A percentile compares a stretch with the other conserved stretches of the same genome.
These are phyloP conservation scores for Kodamaea kakaduensis DNA, from an alignment of 805 yeast species.

Conservation along the genomic window DNA sequence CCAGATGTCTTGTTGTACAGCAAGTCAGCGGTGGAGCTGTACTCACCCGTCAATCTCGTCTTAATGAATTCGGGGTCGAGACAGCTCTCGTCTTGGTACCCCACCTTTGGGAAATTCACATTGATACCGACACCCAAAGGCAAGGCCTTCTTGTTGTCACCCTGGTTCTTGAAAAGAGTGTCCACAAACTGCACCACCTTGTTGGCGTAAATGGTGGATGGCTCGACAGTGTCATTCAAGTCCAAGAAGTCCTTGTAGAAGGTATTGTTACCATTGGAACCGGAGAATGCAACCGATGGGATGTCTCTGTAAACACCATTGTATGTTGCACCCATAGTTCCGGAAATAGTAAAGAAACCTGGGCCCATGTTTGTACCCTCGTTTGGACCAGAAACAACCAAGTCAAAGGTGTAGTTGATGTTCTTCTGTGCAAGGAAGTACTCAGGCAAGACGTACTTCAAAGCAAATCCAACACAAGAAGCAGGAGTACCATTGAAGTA, in stretches of 20 bases:
- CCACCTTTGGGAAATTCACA: slow-evolving; percentile 47
- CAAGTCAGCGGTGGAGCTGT: slow-evolving; percentile 28
- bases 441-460: slow-evolving; percentile 45
- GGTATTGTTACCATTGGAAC: slow-evolving; percentile 46
- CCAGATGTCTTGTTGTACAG: slow-evolving; percentile 39
- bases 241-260: slow-evolving; percentile 44
- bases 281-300: slow-evolving; percentile 52
- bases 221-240: slow-evolving; percentile 34
- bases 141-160: slow-evolving; percentile 32
- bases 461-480: slow-evolving; percentile 46
- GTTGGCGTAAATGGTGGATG: slow-evolving; percentile 44
- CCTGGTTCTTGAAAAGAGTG: slow-evolving; percentile 34
- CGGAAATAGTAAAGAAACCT: slow-evolving; percentile 40
- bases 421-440: slow-evolving; percentile 23
- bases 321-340: slow-evolving; percentile 51
- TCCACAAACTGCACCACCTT: slow-evolving; percentile 38
- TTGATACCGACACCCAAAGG: slow-evolving; percentile 45
- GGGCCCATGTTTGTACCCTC: slow-evolving; percentile 48
- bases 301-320: slow-evolving; percentile 45
- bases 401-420: slow-evolving; percentile 41
- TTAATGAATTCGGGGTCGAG: slow-evolving; percentile 38
- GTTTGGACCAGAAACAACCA: slow-evolving; percentile 51
- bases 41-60: slow-evolving; percentile 45
- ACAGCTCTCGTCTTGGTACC: slow-evolving; percentile 38
- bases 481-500: slow-evolving; percentile 57